Percentiles rank a stretch among this genome's conserved stretches.
These are phyloP conservation scores for Glaciozyma antarctica DNA, from an alignment of 768 basidiomycete genomes.

Conservation along the genomic window DNA sequence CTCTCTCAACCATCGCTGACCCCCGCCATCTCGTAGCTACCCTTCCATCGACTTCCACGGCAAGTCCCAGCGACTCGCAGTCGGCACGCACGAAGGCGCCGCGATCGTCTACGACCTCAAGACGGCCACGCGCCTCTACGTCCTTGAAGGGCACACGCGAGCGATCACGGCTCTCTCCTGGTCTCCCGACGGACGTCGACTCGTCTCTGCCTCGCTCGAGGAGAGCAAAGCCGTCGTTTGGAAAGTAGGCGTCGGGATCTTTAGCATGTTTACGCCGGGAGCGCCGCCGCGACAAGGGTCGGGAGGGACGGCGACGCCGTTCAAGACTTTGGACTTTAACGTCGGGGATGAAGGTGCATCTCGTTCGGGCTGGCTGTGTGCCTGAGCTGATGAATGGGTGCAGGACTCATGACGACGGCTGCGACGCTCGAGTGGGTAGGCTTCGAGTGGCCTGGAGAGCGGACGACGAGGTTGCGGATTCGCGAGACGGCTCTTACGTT, in stretches of 20 bases:
- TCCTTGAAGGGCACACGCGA: conserved; percentile 75
- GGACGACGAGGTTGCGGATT: conserved; percentile 73
- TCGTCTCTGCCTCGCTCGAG: conserved; percentile 77
- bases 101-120: conserved; percentile 94
- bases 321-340: conserved; percentile 76
- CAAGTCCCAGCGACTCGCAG: conserved; percentile 73
- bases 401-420: conserved; percentile 53
- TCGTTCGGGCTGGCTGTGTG: not conserved
- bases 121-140: conserved; percentile 86
- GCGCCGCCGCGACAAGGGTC: conserved; percentile 79
- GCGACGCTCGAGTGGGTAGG: conserved; percentile 61
- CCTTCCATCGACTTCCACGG: conserved; percentile 77
- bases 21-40: not conserved
- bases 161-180: conserved; percentile 72
- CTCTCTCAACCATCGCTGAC: not conserved
- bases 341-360: conserved; percentile 69
- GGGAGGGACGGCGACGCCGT: conserved; percentile 60
- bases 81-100: conserved; percentile 89
- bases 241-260: conserved; percentile 87
- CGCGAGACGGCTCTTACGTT: conserved; percentile 76
- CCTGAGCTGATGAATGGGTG: conserved; percentile 11
- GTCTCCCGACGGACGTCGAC: conserved; percentile 81
- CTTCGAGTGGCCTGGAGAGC: conserved; percentile 76
- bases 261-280: conserved; percentile 71
- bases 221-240: conserved; percentile 79